Evolutionary conservation across 495 filamentous ascomycete species (phyloP).

Genomic region (Letharia lupina): DNA sequence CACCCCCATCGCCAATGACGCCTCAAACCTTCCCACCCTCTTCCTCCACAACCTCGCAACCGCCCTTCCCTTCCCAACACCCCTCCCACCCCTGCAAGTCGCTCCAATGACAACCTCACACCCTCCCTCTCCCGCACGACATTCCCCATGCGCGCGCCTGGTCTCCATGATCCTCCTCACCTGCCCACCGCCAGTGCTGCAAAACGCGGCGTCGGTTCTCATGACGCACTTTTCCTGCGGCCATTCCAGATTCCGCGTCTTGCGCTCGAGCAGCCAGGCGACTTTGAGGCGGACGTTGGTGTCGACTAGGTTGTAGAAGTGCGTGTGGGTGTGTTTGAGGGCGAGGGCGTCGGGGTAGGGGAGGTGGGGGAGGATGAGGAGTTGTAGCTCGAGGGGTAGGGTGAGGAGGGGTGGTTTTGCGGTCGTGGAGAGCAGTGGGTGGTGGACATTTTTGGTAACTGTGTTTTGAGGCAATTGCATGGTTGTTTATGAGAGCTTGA

Average conservation of each 20-base stretch:
- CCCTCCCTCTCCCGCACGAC: constrained; percentile 6
- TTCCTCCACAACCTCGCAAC: constrained; percentile 2
- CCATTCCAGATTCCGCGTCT: constrained; percentile 15
- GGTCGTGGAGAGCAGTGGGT: not conserved
- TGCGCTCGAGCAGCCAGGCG: constrained; percentile 48
- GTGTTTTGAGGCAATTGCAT: not conserved
- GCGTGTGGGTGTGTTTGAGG: constrained; percentile 46
- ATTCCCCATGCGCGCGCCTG: constrained; percentile 22
- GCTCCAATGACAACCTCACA: constrained; percentile 24
- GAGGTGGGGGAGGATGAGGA: constrained; percentile 42
- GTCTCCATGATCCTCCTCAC: constrained; percentile 22
- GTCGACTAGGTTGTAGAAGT: constrained; percentile 45
- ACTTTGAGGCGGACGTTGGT: constrained; percentile 47
- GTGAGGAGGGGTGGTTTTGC: constrained; percentile 16
- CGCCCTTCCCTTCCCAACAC: not conserved
- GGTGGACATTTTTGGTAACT: not conserved
- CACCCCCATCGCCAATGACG: constrained; percentile 59
- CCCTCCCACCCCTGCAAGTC: constrained; percentile 17
- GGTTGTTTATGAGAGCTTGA: not conserved
- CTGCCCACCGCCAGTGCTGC: constrained; percentile 10
- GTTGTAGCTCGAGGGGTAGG: constrained; percentile 50
- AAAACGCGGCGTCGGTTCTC: constrained; percentile 23
- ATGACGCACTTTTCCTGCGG: constrained; percentile 20
- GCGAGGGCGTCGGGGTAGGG: constrained; percentile 52
- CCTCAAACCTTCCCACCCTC: constrained; percentile 28